Base-by-base conservation (phyloP, 129 eudicot species). In the Sambucus nigra region DNA sequence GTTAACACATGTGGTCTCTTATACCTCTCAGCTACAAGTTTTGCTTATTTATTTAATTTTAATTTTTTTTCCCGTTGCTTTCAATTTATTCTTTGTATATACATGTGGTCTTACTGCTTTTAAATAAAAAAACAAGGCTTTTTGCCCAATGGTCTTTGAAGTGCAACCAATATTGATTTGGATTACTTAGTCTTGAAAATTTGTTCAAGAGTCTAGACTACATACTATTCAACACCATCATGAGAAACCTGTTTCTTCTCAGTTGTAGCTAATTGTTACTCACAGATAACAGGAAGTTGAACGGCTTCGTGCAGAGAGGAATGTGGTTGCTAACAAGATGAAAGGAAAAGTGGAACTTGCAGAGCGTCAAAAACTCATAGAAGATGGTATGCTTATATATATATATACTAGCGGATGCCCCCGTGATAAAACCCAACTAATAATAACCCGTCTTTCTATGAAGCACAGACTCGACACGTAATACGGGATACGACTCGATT, bases 261-360 rank as follows among this genome's bases (percentile, higher is more conserved):
- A 46, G 15, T 54, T 67, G 63, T 73, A 67, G 86, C 92, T 84
- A 84, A 81, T 67, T 72, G 83, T 87, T 72, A 69, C 53, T 85
- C 69, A 73, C 88, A 84, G 98, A 84, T 74, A 69, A 74, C 95
- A 89, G 98, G 98, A 89, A 81, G 98, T 89, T 64, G 98, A 89
- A 71, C 80, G 73, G 57, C 94, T 79, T 33, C 94, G 98, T n/a
- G 79, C 75, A 10, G 98, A 89, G 64, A 79, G 98, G 69, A 89
- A 89, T 79, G 71, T 31, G 51, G 94, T 89, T 69, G 98, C 98
- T 59, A 89, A 79, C 80, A 85, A 81, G 79, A 89, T 89, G 95
- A 89, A 89, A 80, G 98, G 86, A 51, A 89, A 85, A 72, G 29
- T 89, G n/a, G 95, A 89, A 61, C 81, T 93, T 5, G 57, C 77